These are phyloP conservation scores for Herpetomonas muscarum DNA, from an alignment of 208 protist genomes.

Conservation along the genomic window DNA sequence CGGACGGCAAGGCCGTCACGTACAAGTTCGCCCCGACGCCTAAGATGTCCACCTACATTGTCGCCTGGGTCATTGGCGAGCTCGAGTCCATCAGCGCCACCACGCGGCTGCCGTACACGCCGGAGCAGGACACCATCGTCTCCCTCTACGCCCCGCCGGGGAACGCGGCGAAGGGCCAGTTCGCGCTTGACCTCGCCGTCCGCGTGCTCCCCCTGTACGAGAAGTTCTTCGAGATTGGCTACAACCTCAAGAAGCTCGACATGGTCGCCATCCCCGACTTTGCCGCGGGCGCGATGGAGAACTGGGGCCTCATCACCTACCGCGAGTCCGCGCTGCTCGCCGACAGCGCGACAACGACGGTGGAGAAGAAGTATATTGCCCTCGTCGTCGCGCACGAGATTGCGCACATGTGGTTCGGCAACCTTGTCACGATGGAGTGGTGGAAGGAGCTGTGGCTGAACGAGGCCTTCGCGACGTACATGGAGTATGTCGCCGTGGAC, in stretches of 20 bases:
- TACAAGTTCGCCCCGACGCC: slow-evolving; percentile 78
- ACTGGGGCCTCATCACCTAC: slow-evolving; percentile 96
- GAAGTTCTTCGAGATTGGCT: slow-evolving; percentile 79
- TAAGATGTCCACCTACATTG: slow-evolving; percentile 95
- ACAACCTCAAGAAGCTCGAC: slow-evolving; percentile 95
- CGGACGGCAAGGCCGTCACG: not conserved
- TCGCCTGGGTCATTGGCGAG: slow-evolving; percentile 92
- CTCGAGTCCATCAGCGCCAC: slow-evolving; percentile 45
- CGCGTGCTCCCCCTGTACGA: slow-evolving; percentile 77
- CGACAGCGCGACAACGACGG: slow-evolving; percentile 35
- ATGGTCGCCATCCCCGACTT: slow-evolving; percentile 95
- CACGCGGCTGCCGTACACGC: not conserved
- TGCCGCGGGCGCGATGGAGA: slow-evolving; percentile 96
- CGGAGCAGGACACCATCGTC: slow-evolving; percentile 11
- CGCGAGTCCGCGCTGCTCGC: slow-evolving; percentile 84
- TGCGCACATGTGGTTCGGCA: slow-evolving; percentile 98
- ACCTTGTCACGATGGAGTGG: slow-evolving; percentile 98
- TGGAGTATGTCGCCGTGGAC: slow-evolving; percentile 72
- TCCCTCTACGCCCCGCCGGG: slow-evolving; percentile 53
- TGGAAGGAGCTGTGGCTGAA: slow-evolving; percentile 98
- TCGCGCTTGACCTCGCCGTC: slow-evolving; percentile 73
- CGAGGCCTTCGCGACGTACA: slow-evolving; percentile 94
- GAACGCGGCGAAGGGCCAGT: slow-evolving; percentile 41
- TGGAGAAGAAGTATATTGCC: slow-evolving; percentile 56
- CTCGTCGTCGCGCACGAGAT: slow-evolving; percentile 92